Evolutionary conservation across 768 basidiomycete genomes (phyloP), one percentile per base, ranked within the genome.

Genomic region (Dendrothele bispora): DNA sequence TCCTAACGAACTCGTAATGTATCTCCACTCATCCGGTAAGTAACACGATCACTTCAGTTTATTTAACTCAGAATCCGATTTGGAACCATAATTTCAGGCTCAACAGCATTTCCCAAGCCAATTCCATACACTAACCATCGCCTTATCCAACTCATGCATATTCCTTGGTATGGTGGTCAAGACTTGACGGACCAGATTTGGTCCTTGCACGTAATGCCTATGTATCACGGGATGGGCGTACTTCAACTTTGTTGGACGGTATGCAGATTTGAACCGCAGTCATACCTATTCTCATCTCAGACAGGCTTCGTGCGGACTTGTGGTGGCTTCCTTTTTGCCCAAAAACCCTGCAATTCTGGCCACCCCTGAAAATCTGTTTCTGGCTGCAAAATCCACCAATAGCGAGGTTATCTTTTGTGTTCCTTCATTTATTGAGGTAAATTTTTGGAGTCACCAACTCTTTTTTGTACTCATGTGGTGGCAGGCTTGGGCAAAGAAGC

Each of bases 361-460:
- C 3, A 64, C 61, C 4, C 58, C 65, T 2, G 59, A 59, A 10
- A 50, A 28, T 51, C 48, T 24, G n/a, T n/a, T n/a, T n/a, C n/a
- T n/a, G n/a, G n/a, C n/a, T n/a, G n/a, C n/a, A n/a, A n/a, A n/a
- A n/a, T 50, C 40, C 21, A 59, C 62, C 7, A 29, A 49, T 5
- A 61, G 53, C 41, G 59, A 62, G 34, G 32, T 60, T 14, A 43
- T 62, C 22, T 61, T 63, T 20, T 56, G 52, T 43, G 61, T 65
- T 5, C 66, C 66, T 1, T 46, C 53, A 11, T 61, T 65, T 36
- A 53, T 64, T 29, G 66, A 68, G 57, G 66, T 66, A 36, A 8
- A 12, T 29, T 14, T 43, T 4, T 11, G 18, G 12, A 25, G 24
- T 21, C 30, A n/a, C 14, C 8, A 11, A n/a, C n/a, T 43, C 17